A percentile compares a stretch with the other conserved stretches of the same genome.
These are phyloP conservation scores for Septoria petroselini DNA, from an alignment of 2,329 filamentous ascomycete species.

Conservation along the genomic window DNA sequence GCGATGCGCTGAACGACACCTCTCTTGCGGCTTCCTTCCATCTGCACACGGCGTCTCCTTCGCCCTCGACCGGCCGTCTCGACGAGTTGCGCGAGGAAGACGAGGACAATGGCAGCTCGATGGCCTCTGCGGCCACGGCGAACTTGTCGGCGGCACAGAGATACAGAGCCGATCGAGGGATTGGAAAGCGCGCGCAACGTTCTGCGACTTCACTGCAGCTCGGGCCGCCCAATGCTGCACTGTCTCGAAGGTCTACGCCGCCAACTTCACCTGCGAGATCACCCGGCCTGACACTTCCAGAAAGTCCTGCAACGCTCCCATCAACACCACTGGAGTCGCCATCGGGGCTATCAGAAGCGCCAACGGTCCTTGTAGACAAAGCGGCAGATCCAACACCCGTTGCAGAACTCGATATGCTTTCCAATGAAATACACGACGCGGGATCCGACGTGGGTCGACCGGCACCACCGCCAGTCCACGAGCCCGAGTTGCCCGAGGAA, in stretches of 20 bases:
- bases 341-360: neutral
- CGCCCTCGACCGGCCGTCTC: slow-evolving; percentile 77
- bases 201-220: slow-evolving; percentile 24
- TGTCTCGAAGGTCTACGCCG: slow-evolving; percentile 1
- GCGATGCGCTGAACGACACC: slow-evolving; percentile 80
- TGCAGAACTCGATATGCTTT: no score
- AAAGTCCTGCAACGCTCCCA: slow-evolving; percentile 12
- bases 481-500: neutral
- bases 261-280: neutral
- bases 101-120: slow-evolving; percentile 57
- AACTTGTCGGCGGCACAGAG: slow-evolving; percentile 27
- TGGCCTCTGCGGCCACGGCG: slow-evolving; percentile 12
- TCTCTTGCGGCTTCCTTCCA: slow-evolving; percentile 85
- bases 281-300: slow-evolving; percentile 1
- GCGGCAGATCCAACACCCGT: no score
- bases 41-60: slow-evolving; percentile 80
- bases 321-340: slow-evolving; percentile 34
- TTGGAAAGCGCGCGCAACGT: slow-evolving; percentile 18
- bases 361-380: neutral
- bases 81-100: slow-evolving; percentile 94
- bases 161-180: slow-evolving; percentile 29
- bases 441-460: no score
- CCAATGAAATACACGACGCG: no score
- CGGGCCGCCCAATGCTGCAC: neutral
- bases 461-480: no score